Conservation (phyloP, 371 early-diverging fungal genomes). For the Lichtheimia hyalospora region DNA sequence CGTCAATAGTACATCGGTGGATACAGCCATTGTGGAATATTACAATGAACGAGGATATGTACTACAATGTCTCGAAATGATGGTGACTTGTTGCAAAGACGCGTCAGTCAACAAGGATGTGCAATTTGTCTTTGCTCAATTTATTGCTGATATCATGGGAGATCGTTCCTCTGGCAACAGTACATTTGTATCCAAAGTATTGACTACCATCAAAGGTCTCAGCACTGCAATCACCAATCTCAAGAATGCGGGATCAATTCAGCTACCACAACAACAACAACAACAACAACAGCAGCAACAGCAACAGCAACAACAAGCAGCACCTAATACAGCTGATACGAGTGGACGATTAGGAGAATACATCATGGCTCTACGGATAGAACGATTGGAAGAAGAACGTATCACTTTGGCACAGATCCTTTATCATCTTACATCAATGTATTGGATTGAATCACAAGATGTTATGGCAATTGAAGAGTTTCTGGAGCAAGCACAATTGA, state of each 20-base stretch:
- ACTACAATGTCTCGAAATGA: slow-evolving; percentile 58
- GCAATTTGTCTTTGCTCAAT: slow-evolving; percentile 36
- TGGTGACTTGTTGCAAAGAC: slow-evolving; percentile 61
- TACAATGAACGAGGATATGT: slow-evolving; percentile 69
- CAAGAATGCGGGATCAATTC: slow-evolving; percentile 19
- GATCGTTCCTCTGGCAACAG: slow-evolving; percentile 14
- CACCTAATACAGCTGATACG: slow-evolving; percentile 8
- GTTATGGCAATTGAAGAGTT: slow-evolving; percentile 50
- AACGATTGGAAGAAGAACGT: slow-evolving; percentile 57
- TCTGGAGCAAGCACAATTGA: slow-evolving; percentile 51
- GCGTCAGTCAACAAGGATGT: slow-evolving; percentile 42
- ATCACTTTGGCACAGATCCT: slow-evolving; percentile 57
- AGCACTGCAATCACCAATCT: slow-evolving; percentile 39
- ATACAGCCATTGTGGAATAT: slow-evolving; percentile 71
- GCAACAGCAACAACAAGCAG: slow-evolving; percentile 27
- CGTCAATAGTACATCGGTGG: slow-evolving; percentile 23
- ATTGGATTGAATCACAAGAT: slow-evolving; percentile 51
- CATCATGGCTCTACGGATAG: slow-evolving; percentile 45
- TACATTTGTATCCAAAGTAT: slow-evolving; percentile 41
- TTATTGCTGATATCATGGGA: slow-evolving; percentile 23
- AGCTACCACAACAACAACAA: slow-evolving; percentile 14
- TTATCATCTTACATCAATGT: slow-evolving; percentile 52
- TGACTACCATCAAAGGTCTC: slow-evolving; percentile 46
- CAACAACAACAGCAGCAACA: slow-evolving; percentile 24
- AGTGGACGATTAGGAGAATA: slow-evolving; percentile 42